These are phyloP conservation scores for Tylopilus cervinicoccineus DNA, from an alignment of 768 basidiomycete species.

Conservation along the genomic window DNA sequence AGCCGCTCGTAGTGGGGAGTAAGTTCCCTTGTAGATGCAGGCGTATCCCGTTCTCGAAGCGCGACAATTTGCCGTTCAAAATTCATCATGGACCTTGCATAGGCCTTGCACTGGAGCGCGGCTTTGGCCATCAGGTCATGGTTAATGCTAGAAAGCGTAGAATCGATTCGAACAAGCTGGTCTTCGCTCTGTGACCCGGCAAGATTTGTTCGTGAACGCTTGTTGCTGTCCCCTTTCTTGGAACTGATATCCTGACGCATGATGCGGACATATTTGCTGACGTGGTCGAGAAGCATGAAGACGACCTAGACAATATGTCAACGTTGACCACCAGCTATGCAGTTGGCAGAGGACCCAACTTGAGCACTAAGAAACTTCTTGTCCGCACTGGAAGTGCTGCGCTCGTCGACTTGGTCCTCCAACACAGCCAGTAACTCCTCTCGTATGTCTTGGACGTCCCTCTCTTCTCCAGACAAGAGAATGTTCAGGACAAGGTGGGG, in stretches of 20 bases:
- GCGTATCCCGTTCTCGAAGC: constrained; percentile 38
- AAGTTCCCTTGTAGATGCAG: constrained; percentile 43
- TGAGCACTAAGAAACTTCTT: constrained; percentile 93
- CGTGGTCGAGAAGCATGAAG: constrained; percentile 92
- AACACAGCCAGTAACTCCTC: constrained; percentile 78
- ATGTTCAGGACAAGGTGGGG: constrained; percentile 90
- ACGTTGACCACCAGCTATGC: not conserved
- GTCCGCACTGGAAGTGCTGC: constrained; percentile 59
- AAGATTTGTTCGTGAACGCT: constrained; percentile 42
- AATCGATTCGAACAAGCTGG: constrained; percentile 71
- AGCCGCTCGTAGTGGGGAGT: constrained; percentile 71
- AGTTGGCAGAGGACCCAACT: constrained; percentile 39
- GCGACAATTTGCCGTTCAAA: constrained; percentile 81
- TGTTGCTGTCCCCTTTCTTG: constrained; percentile 46
- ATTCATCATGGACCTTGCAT: constrained; percentile 90
- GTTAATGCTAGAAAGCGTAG: constrained; percentile 77
- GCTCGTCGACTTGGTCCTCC: constrained; percentile 74
- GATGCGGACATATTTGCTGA: constrained; percentile 83
- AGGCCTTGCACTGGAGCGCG: constrained; percentile 91
- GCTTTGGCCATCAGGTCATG: constrained; percentile 89
- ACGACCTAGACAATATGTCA: constrained; percentile 58
- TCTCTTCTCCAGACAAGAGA: constrained; percentile 67
- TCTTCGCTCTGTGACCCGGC: constrained; percentile 42
- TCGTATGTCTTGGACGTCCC: constrained; percentile 61
- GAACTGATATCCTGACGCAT: constrained; percentile 60